These are phyloP conservation scores for Hypoxylon trugodes DNA, from an alignment of 495 filamentous ascomycete genomes.

Conservation along the genomic window DNA sequence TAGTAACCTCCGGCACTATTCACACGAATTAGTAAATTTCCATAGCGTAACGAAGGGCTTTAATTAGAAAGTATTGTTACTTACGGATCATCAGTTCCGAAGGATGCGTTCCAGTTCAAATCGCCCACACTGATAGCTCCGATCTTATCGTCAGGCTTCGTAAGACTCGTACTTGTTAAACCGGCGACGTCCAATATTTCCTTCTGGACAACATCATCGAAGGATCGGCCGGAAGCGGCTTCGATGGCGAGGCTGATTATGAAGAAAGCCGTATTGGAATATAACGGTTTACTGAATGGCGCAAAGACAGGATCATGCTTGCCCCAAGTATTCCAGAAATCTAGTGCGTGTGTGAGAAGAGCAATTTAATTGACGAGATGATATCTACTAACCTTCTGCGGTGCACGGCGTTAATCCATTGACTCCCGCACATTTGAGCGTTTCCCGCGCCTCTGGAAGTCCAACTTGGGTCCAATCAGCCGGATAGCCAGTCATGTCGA, in stretches of 20 bases:
- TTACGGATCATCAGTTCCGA: conserved; percentile 22
- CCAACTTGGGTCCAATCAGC: conserved; percentile 35
- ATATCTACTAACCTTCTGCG: conserved; percentile 15
- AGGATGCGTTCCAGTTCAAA: conserved; percentile 30
- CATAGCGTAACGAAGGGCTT: no score
- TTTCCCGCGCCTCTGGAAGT: conserved; percentile 28
- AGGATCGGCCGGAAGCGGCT: conserved; percentile 36
- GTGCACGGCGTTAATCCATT: conserved; percentile 27
- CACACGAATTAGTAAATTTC: no score
- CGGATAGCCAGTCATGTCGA: conserved; percentile 33
- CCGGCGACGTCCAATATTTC: conserved; percentile 47
- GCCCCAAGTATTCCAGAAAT: conserved; percentile 43
- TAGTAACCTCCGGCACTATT: conserved; percentile 58
- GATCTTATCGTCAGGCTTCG: conserved; percentile 42
- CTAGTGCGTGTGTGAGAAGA: not conserved
- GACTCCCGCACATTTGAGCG: conserved; percentile 37
- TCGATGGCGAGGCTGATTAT: conserved; percentile 47
- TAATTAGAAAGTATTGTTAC: no score
- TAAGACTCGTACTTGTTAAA: conserved; percentile 45
- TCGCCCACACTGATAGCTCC: conserved; percentile 41
- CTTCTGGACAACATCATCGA: conserved; percentile 31
- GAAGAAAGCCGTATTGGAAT: conserved; percentile 49
- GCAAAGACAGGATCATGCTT: conserved; percentile 41
- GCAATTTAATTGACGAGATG: not conserved
- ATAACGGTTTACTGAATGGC: conserved; percentile 43